These are phyloP conservation scores for Colletotrichum spaethianum DNA, from an alignment of 2,329 filamentous ascomycete species.

Conservation along the genomic window DNA sequence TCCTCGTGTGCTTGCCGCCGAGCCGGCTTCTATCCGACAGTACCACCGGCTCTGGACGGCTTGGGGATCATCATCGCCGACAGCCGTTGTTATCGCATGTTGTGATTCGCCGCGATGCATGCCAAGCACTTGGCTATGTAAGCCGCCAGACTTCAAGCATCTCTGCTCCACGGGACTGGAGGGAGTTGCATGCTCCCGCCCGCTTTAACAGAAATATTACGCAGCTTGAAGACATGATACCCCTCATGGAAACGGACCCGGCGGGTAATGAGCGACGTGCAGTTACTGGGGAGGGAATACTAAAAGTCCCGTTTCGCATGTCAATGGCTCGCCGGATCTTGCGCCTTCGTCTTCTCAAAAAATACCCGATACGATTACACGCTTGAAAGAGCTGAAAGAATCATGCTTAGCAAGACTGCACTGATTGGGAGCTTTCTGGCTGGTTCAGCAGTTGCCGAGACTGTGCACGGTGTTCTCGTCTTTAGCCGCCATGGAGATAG, in stretches of 20 bases:
- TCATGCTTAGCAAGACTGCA: background rate
- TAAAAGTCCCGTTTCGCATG: slow-evolving; percentile 1
- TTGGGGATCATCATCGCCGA: background rate
- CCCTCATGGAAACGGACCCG: background rate
- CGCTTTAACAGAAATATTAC: background rate
- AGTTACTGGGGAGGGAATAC: background rate
- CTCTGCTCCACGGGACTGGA: slow-evolving; percentile 22
- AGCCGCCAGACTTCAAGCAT: slow-evolving; percentile 6
- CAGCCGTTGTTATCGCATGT: slow-evolving; percentile 20
- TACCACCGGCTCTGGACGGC: background rate
- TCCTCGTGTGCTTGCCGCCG: slow-evolving; percentile 43
- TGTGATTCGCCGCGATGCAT: slow-evolving; percentile 20
- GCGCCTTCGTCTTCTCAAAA: background rate
- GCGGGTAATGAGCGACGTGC: background rate
- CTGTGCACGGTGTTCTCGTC: slow-evolving; percentile 47
- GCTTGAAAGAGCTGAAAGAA: background rate
- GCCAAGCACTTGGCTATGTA: slow-evolving; percentile 25
- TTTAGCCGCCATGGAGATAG: slow-evolving; percentile 54
- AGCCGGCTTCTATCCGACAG: slow-evolving; percentile 28
- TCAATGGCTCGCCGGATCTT: background rate
- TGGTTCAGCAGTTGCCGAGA: slow-evolving; percentile 44
- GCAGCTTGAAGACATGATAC: background rate
- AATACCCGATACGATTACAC: background rate
- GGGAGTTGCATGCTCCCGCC: background rate
- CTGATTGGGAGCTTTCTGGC: background rate